Percentiles rank a stretch among this genome's conserved stretches.
Conservation (phyloP, 306 rosid genomes). For the Inga oerstediana region DNA sequence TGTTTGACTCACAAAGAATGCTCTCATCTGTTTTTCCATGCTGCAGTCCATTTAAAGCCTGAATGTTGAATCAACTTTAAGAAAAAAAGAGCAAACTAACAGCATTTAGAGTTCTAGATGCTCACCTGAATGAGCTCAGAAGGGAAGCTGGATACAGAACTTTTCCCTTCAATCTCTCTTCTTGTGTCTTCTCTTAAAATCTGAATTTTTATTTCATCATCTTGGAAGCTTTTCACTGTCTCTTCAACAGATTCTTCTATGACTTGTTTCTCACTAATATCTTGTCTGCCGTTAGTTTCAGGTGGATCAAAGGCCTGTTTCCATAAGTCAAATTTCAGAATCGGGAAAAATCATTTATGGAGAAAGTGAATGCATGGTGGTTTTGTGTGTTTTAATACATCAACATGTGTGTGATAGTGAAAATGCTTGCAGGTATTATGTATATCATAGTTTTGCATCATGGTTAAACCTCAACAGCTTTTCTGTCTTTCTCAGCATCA, state of each 20-base stretch:
- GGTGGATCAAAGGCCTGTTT: slow-evolving; percentile 37
- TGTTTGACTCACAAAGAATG: slow-evolving; percentile 20
- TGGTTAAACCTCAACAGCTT: slow-evolving; percentile 35
- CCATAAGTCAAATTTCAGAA: slow-evolving; percentile 12
- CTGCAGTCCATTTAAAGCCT: slow-evolving; percentile 31
- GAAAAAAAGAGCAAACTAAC: neutral
- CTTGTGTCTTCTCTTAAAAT: slow-evolving; percentile 28
- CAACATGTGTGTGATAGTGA: neutral
- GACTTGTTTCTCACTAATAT: slow-evolving; percentile 22
- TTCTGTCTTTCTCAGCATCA: neutral
- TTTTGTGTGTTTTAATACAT: neutral
- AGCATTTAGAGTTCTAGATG: neutral
- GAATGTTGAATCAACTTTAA: slow-evolving; percentile 11
- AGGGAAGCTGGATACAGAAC: slow-evolving; percentile 6
- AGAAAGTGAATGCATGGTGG: slow-evolving; percentile 3
- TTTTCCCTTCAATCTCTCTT: slow-evolving; percentile 25
- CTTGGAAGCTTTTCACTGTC: slow-evolving; percentile 17
- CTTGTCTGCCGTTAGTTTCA: slow-evolving; percentile 13
- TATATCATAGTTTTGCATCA: neutral
- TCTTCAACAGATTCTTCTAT: slow-evolving; percentile 27
- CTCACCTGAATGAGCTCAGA: slow-evolving; percentile 25
- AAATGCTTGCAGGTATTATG: slow-evolving; percentile 4
- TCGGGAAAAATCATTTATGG: neutral
- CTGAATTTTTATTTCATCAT: slow-evolving; percentile 18
- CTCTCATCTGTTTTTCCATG: slow-evolving; percentile 23